Evolutionary conservation across 2,329 filamentous ascomycete genomes (phyloP), one percentile per base, ranked within the genome.

Genomic region (Daldinia sp.): DNA sequence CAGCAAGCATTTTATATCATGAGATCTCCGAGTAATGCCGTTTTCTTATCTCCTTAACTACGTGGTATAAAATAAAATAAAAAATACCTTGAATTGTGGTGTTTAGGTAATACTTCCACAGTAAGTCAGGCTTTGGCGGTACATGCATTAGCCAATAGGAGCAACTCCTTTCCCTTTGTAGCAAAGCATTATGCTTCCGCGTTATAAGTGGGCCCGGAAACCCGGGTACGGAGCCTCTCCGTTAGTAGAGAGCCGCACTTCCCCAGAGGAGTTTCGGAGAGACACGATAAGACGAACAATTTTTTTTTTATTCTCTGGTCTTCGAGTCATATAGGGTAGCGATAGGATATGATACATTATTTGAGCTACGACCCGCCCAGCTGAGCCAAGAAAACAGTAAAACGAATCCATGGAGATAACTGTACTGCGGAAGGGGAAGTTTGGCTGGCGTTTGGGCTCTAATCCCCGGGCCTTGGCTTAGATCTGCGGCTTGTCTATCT

Each of bases 261-360:
- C n/a, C 51, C 51, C 12, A 37, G 18, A 54, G 65, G 65, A 68
- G 60, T 64, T 64, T 30, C 65, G 65, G 65, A 60, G 13, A 13
- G 50, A 6, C 48, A 26, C 42, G 20, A 26, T 23, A 46, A 46
- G 28, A 7, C 26, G 15, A 30, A 33, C 26, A 4, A 18, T 15
- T 26, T 2, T 13, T 23, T 23, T 23, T 23, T 23, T 23, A 23
- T 23, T 23, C 2, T 23, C 20, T 23, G 20, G 13, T 18, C 46
- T 33, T 33, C 33, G 46, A 51, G 46, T 51, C 46, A 51, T 15
- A 30, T 13, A 28, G 23, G 46, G 26, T 28, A 30, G 12, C 9
- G 46, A 33, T 33, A 28, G 7, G 9, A 51, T 18, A 13, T 10
- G 26, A 51, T 33, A 39, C 10, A 35, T 39, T 39, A 51, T 33